Evolutionary conservation across 805 yeast genomes (phyloP).

Genomic region (Trichomonascus vanleenenianus): DNA sequence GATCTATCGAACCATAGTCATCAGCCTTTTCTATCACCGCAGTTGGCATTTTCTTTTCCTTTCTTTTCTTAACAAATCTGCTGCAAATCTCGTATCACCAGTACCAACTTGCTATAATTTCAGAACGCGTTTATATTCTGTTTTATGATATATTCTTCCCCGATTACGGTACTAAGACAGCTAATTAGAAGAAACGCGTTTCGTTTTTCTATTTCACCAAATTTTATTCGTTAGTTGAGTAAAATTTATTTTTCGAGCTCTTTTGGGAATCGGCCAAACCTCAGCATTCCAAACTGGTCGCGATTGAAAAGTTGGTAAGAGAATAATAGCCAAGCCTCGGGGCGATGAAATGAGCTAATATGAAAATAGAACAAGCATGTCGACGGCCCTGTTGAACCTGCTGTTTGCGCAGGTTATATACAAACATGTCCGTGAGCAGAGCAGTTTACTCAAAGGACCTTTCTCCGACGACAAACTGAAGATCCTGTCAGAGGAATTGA

Average conservation of each 20-base stretch:
- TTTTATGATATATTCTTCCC: no score
- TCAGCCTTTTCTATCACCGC: background rate
- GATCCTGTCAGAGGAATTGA: conserved; percentile 13
- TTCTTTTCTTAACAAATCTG: no score
- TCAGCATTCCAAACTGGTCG: background rate
- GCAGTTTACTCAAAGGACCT: no score
- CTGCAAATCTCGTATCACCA: no score
- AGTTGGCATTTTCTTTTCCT: conserved; percentile 1
- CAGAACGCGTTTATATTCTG: no score
- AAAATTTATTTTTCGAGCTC: background rate
- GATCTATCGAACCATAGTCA: background rate
- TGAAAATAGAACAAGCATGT: conserved; percentile 9
- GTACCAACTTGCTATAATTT: no score
- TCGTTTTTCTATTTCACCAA: no score
- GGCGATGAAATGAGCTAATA: no score
- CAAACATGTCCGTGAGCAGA: conserved; percentile 12
- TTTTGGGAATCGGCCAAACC: background rate
- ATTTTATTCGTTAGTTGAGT: no score
- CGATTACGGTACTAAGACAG: no score
- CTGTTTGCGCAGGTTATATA: conserved; percentile 22
- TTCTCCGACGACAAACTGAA: conserved; percentile 10
- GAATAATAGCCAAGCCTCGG: no score
- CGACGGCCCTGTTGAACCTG: conserved; percentile 20
- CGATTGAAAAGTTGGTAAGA: background rate
- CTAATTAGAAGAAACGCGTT: no score